These are phyloP conservation scores for Termitomyces sp. DNA, from an alignment of 768 basidiomycete genomes.

Conservation along the genomic window DNA sequence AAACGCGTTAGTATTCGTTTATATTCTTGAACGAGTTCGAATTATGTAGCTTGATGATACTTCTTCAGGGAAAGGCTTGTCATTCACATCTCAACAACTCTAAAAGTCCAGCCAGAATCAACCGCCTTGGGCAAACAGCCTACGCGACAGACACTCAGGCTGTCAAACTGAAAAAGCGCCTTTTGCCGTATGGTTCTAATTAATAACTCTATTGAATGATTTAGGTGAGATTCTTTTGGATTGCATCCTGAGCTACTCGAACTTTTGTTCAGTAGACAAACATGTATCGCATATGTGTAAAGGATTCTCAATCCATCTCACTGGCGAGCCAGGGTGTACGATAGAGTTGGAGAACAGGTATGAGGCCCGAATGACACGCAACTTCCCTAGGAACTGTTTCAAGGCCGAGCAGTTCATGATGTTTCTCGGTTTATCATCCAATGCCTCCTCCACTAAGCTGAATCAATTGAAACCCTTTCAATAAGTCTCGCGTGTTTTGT, in stretches of 20 bases:
- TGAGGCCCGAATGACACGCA: background rate
- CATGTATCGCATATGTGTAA: conserved; percentile 1
- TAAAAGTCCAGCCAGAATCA: conserved; percentile 62
- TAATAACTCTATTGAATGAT: conserved; percentile 5
- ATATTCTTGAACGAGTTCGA: background rate
- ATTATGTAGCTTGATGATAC: background rate
- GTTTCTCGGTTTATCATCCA: background rate
- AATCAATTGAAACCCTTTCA: background rate
- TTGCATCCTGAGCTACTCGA: background rate
- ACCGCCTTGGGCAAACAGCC: conserved; percentile 56
- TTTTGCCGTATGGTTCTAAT: conserved; percentile 61
- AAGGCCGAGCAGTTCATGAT: background rate
- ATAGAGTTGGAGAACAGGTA: background rate
- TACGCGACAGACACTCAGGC: conserved; percentile 66
- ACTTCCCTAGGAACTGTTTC: no score
- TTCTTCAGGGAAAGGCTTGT: conserved; percentile 55
- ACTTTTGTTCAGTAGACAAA: conserved; percentile 2
- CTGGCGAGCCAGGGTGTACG: background rate
- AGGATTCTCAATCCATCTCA: background rate
- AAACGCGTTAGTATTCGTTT: conserved; percentile 54
- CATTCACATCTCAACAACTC: conserved; percentile 68
- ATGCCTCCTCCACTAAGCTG: background rate
- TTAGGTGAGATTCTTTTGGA: background rate
- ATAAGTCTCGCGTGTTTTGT: background rate
- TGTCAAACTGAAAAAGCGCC: conserved; percentile 52